Evolutionary conservation across 2,329 filamentous ascomycete genomes (phyloP).

Genomic region (Sarocladiaceae sp.): DNA sequence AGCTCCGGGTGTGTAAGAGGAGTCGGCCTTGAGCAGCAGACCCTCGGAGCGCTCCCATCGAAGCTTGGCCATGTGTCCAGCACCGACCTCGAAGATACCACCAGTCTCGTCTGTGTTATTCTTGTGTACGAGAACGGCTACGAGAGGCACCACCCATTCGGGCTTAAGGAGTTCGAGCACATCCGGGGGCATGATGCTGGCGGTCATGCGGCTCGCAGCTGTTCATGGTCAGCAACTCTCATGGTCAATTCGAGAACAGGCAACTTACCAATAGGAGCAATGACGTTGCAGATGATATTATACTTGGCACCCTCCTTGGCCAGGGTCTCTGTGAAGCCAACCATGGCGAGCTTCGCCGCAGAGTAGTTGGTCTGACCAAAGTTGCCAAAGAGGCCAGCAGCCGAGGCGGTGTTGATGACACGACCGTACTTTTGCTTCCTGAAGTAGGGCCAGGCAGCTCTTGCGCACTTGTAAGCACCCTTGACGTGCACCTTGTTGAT

Average conservation of each 20-base stretch:
- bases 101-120: conserved; percentile 80
- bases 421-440: conserved; percentile 98
- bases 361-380: conserved; percentile 98
- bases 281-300: conserved; percentile 93
- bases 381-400: conserved; percentile 89
- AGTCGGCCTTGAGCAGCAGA: conserved; percentile 83
- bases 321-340: conserved; percentile 96
- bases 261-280: conserved; percentile 70
- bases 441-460: conserved; percentile 95
- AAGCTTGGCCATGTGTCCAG: conserved; percentile 86
- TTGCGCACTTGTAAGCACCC: conserved; percentile 92
- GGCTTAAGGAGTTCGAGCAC: conserved; percentile 81
- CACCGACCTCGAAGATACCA: conserved; percentile 88
- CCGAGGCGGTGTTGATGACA: conserved; percentile 95
- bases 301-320: conserved; percentile 98
- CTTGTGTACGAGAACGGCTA: conserved; percentile 82
- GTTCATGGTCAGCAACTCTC: conserved; percentile 11
- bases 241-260: conserved; percentile 4
- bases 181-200: conserved; percentile 94
- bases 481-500: conserved; percentile 90
- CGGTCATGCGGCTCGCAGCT: conserved; percentile 93
- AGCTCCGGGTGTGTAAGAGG: conserved; percentile 80
- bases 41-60: conserved; percentile 93
- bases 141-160: conserved; percentile 91
- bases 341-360: conserved; percentile 89